Conservation (phyloP, 2,329 filamentous ascomycete genomes). For the Penicillium corylophilum region DNA sequence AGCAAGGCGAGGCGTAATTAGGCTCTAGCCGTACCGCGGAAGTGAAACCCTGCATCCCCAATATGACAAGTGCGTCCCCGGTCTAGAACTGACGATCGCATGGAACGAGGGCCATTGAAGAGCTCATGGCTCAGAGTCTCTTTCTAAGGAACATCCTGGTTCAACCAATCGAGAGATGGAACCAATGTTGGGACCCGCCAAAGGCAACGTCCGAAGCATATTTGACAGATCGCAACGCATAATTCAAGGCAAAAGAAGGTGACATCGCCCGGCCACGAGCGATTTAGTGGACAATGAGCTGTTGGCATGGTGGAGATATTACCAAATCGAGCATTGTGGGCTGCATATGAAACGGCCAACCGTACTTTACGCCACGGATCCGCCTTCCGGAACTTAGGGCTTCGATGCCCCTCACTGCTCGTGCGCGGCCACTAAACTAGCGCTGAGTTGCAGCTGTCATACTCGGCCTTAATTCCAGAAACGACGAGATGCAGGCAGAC, state of each 20-base stretch:
- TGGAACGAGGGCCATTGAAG: not conserved
- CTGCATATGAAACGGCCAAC: not conserved
- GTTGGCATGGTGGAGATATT: not conserved
- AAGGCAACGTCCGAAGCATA: not conserved
- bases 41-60: not conserved
- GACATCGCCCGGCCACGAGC: not conserved
- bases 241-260: not conserved
- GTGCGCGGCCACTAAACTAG: not conserved
- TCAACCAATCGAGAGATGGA: not conserved
- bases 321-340: not conserved
- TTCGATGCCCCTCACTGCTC: not conserved
- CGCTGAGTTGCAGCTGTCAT: not conserved
- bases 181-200: not conserved
- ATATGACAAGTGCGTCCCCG: conserved; percentile 1
- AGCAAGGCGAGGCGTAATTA: not conserved
- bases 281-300: not conserved
- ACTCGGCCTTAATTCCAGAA: not conserved
- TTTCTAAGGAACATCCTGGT: not conserved
- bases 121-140: not conserved
- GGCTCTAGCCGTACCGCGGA: not conserved
- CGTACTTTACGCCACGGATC: not conserved
- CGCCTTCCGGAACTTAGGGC: not conserved
- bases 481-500: not conserved
- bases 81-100: not conserved
- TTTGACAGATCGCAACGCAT: not conserved